phyloP scores from a whole-genome alignment of 768 basidiomycete species.

The Tubosaeta sp. region DNA sequence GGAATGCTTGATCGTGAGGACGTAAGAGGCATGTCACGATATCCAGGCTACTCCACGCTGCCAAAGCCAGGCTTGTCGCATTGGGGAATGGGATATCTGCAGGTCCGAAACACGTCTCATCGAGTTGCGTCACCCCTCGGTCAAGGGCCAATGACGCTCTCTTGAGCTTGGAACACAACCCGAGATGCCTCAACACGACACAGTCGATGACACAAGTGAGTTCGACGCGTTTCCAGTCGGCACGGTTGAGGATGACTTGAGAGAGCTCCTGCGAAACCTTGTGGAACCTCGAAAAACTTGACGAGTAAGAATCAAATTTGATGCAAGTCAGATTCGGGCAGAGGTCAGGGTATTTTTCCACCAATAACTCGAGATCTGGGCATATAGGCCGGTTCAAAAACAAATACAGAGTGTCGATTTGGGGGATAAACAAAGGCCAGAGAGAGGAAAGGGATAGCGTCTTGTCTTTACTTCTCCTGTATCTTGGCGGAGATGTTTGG shows the following conservation, averaged over 20 bases:
- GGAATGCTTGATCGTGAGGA: background rate
- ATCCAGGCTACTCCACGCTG: background rate
- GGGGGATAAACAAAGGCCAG: background rate
- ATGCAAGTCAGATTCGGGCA: slow-evolving; percentile 3
- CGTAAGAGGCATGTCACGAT: background rate
- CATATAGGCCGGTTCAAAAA: too few relatives aligned
- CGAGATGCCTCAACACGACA: background rate
- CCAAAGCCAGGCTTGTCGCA: background rate
- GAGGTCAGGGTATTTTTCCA: background rate
- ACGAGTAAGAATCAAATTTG: background rate
- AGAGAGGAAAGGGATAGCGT: background rate
- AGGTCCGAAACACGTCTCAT: background rate
- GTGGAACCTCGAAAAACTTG: too few relatives aligned
- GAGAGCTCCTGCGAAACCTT: background rate
- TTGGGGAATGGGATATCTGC: background rate
- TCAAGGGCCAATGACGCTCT: background rate
- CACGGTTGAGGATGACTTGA: background rate
- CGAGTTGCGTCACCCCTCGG: background rate
- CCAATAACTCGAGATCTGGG: too few relatives aligned
- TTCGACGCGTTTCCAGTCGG: background rate
- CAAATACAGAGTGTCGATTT: background rate
- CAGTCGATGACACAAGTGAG: background rate
- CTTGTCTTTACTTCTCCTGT: too few relatives aligned
- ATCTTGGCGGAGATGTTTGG: too few relatives aligned
- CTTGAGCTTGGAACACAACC: background rate